These are phyloP conservation scores for Tolypocladium endophyticum DNA, from an alignment of 2,329 filamentous ascomycete species.

Conservation along the genomic window DNA sequence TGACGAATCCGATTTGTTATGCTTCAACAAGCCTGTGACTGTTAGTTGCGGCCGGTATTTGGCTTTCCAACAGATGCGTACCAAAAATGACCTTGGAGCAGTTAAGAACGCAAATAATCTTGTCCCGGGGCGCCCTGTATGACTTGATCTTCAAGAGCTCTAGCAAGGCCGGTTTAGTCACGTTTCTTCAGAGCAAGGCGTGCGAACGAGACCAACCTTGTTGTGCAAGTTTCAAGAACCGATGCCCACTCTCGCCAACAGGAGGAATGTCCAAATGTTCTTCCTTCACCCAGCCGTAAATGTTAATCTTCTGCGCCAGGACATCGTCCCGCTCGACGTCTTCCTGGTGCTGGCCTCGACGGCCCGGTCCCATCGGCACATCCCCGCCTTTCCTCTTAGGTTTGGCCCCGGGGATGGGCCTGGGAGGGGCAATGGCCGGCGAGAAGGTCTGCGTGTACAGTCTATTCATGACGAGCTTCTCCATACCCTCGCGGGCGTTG, in stretches of 20 bases:
- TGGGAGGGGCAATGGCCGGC: conserved; percentile 76
- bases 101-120: conserved; percentile 96
- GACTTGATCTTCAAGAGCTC: conserved; percentile 94
- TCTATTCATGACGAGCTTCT: conserved; percentile 98
- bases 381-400: conserved; percentile 60
- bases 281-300: conserved; percentile 90
- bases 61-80: conserved; percentile 24
- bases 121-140: conserved; percentile 93
- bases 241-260: conserved; percentile 73
- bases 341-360: conserved; percentile 91
- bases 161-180: conserved; percentile 24
- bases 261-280: conserved; percentile 87
- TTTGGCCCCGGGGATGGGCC: conserved; percentile 59
- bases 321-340: conserved; percentile 95
- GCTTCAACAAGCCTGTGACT: conserved; percentile 66
- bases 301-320: conserved; percentile 91
- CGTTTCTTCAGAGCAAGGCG: neutral
- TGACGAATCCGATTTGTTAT: conserved; percentile 86
- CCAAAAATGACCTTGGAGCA: conserved; percentile 99
- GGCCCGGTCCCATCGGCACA: conserved; percentile 63
- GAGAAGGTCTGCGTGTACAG: conserved; percentile 95
- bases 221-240: conserved; percentile 81
- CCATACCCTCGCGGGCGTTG: conserved; percentile 97
- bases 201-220: conserved; percentile 48
- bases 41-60: neutral